Evolutionary conservation across 257 asterid species (phyloP).

Genomic region (Fraxinus americana): DNA sequence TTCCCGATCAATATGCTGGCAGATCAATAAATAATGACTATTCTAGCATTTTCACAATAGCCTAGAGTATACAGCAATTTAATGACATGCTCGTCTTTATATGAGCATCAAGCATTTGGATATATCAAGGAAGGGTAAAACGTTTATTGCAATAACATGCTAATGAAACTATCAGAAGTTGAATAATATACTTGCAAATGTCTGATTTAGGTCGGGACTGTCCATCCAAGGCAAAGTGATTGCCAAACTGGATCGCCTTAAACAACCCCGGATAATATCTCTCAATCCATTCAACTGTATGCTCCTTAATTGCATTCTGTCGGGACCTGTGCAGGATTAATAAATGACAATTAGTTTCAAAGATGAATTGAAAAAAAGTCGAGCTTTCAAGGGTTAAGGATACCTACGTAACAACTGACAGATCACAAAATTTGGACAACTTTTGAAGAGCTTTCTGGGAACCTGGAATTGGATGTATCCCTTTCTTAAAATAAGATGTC

Average conservation of each 20-base stretch:
- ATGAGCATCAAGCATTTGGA: not conserved
- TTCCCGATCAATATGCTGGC: not conserved
- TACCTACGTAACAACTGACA: slow-evolving; percentile 92
- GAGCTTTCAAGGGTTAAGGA: slow-evolving; percentile 10
- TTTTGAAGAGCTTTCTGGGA: slow-evolving; percentile 78
- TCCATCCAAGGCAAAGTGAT: slow-evolving; percentile 94
- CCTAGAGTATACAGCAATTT: not conserved
- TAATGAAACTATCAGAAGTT: not conserved
- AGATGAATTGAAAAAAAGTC: slow-evolving; percentile 13
- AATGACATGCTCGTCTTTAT: not conserved
- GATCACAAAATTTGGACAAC: slow-evolving; percentile 58
- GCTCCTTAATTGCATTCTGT: slow-evolving; percentile 88
- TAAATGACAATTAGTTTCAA: not conserved
- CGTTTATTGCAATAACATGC: not conserved
- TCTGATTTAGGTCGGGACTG: slow-evolving; percentile 85
- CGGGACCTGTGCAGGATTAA: slow-evolving; percentile 59
- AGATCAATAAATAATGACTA: not conserved
- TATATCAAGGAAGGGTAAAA: not conserved
- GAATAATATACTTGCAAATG: slow-evolving; percentile 72
- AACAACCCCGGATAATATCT: slow-evolving; percentile 83
- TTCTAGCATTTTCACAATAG: not conserved
- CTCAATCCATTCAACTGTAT: slow-evolving; percentile 91
- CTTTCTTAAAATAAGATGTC: slow-evolving; percentile 80
- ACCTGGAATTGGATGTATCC: slow-evolving; percentile 92
- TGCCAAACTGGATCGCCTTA: slow-evolving; percentile 89